Percentiles rank a stretch among this genome's conserved stretches.
phyloP scores from a whole-genome alignment of 306 rosid genomes.

The Gynostemma pentaphyllum region DNA sequence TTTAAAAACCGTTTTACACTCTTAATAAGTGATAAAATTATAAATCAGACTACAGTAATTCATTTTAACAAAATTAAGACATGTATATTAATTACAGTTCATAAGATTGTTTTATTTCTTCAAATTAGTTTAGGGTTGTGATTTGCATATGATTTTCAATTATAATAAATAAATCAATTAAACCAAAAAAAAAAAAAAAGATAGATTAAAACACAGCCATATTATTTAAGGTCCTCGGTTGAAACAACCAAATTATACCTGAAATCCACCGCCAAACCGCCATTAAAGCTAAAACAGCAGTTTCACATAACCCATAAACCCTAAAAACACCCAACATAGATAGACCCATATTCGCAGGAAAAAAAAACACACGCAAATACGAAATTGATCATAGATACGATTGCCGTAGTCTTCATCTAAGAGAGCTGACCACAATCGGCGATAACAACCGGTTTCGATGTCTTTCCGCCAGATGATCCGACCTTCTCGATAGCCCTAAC shows the following conservation, averaged over 20 bases:
- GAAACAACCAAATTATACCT: not conserved
- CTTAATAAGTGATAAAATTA: too few species aligned
- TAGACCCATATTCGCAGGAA: constrained; percentile 8
- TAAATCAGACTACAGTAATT: too few species aligned
- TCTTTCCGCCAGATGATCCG: constrained; percentile 48
- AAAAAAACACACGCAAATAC: constrained; percentile 5
- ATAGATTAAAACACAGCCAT: not conserved
- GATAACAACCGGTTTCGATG: constrained; percentile 42
- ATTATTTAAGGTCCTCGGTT: constrained; percentile 5
- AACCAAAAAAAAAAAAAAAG: too few species aligned
- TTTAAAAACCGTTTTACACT: too few species aligned
- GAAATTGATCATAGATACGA: not conserved
- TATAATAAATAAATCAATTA: too few species aligned
- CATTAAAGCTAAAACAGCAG: not conserved
- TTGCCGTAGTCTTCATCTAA: constrained; percentile 21
- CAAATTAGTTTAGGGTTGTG: too few species aligned
- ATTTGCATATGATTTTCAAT: too few species aligned
- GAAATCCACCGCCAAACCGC: not conserved
- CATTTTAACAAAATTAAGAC: too few species aligned
- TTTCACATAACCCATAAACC: not conserved
- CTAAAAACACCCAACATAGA: not conserved
- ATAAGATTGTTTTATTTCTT: too few species aligned
- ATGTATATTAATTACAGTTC: too few species aligned
- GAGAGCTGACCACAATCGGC: constrained; percentile 80
- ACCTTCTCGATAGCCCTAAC: constrained; percentile 71